These are phyloP conservation scores for Diddensiella caesifluorescens DNA, from an alignment of 805 yeast genomes.

Conservation along the genomic window DNA sequence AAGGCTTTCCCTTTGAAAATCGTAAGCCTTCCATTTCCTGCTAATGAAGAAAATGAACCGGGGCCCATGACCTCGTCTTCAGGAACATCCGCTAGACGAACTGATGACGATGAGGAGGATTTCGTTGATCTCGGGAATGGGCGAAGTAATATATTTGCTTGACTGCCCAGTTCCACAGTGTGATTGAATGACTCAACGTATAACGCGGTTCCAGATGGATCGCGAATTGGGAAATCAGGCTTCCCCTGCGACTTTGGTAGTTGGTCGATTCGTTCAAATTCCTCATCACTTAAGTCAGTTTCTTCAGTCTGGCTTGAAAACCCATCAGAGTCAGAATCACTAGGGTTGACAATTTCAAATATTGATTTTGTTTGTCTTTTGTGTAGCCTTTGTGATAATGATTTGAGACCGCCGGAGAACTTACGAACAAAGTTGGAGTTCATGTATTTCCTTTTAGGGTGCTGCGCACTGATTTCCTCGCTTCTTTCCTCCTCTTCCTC, in stretches of 20 bases:
- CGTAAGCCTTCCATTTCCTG: constrained; percentile 9
- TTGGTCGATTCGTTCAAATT: too few relatives aligned
- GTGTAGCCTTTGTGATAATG: constrained; percentile 7
- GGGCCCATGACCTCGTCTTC: constrained; percentile 6
- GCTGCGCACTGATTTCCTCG: too few relatives aligned
- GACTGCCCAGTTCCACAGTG: constrained; percentile 14
- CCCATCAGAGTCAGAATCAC: too few relatives aligned
- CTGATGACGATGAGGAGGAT: neutral
- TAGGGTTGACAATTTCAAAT: constrained; percentile 11
- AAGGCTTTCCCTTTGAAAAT: constrained; percentile 16
- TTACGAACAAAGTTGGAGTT: constrained; percentile 12
- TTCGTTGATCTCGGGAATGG: constrained; percentile 8
- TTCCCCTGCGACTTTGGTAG: too few relatives aligned
- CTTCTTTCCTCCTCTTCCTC: too few relatives aligned
- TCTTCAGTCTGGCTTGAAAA: too few relatives aligned
- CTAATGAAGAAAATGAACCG: neutral
- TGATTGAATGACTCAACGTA: constrained; percentile 14
- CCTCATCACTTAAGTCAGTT: too few relatives aligned
- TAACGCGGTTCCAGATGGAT: too few relatives aligned
- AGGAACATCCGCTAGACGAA: constrained; percentile 6
- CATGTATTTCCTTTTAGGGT: too few relatives aligned
- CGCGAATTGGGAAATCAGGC: too few relatives aligned
- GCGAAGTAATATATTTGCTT: constrained; percentile 10
- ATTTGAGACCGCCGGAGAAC: constrained; percentile 15
- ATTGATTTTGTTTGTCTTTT: too few relatives aligned